Evolutionary conservation across 225 moss, liverwort and hornwort genomes (phyloP).

Genomic region (Lunularia cruciata): DNA sequence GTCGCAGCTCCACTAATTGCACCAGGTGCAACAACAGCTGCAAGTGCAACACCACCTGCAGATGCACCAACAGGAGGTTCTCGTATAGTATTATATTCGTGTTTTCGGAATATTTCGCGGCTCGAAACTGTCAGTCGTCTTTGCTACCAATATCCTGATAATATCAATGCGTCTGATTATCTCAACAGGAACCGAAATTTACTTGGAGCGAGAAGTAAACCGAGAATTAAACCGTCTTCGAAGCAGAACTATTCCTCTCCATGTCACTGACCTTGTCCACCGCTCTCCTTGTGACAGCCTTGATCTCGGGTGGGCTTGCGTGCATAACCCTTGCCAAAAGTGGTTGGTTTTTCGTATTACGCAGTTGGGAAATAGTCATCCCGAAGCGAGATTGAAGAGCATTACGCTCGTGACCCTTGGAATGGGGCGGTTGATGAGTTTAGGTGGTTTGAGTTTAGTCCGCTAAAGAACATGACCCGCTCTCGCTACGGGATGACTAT

Average conservation of each 20-base stretch:
- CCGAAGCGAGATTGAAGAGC: not conserved
- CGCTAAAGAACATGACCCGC: too few species aligned
- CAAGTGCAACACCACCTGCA: not conserved
- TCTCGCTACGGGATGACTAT: not conserved
- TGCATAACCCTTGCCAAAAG: conserved; percentile 3
- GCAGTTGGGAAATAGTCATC: not conserved
- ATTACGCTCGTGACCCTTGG: not conserved
- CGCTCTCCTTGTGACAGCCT: not conserved
- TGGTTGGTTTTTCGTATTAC: not conserved
- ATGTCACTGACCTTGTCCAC: not conserved
- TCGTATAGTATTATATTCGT: not conserved
- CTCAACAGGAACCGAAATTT: not conserved
- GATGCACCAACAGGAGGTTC: not conserved
- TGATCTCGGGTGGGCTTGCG: conserved; percentile 2
- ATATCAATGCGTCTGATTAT: conserved; percentile 3
- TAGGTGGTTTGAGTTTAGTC: too few species aligned
- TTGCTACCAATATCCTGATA: not conserved
- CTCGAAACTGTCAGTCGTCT: conserved; percentile 8
- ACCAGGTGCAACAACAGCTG: not conserved
- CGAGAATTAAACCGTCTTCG: not conserved
- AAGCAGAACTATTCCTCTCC: not conserved
- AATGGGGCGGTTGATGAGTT: not conserved
- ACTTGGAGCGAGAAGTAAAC: not conserved
- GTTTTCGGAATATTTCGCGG: conserved; percentile 3
- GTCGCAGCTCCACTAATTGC: not conserved